Conservation (phyloP, 2,329 filamentous ascomycete species). For the Mariannaea elegans region DNA sequence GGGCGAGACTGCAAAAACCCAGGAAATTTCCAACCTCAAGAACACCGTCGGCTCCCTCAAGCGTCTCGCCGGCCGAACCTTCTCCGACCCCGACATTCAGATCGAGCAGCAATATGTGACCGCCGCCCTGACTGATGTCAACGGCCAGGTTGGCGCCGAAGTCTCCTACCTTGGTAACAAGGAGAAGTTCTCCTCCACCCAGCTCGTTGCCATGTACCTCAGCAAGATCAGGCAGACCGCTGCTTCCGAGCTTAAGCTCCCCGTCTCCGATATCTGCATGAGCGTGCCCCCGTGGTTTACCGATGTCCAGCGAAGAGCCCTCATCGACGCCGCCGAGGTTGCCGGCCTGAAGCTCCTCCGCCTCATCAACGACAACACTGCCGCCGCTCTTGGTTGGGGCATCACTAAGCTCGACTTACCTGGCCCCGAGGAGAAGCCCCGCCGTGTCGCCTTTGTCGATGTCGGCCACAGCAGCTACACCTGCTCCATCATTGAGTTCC, state of each 20-base stretch:
- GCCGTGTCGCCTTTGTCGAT: conserved; percentile 90
- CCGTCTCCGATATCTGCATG: conserved; percentile 92
- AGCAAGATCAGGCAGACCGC: conserved; percentile 94
- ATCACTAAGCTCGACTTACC: conserved; percentile 98
- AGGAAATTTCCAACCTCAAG: conserved; percentile 99
- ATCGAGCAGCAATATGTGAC: conserved; percentile 93
- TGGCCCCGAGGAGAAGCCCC: conserved; percentile 86
- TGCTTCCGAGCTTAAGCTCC: conserved; percentile 85
- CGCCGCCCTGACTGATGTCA: conserved; percentile 84
- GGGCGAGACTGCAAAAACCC: conserved; percentile 95
- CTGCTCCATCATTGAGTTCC: conserved; percentile 92
- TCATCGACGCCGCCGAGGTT: conserved; percentile 93
- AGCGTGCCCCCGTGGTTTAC: conserved; percentile 98
- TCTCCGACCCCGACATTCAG: conserved; percentile 91
- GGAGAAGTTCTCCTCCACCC: conserved; percentile 92
- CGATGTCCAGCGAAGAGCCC: conserved; percentile 86
- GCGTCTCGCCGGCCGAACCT: conserved; percentile 86
- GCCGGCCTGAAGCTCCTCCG: conserved; percentile 92
- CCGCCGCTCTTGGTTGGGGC: conserved; percentile 93
- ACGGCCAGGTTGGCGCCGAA: conserved; percentile 94
- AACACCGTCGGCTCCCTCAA: conserved; percentile 96
- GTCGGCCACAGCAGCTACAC: conserved; percentile 98
- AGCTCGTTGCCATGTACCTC: conserved; percentile 94
- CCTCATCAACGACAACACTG: conserved; percentile 97
- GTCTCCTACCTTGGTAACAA: conserved; percentile 94